Base-by-base conservation (phyloP, 805 yeast species). In the Sugiyamaella mastotermitis region DNA sequence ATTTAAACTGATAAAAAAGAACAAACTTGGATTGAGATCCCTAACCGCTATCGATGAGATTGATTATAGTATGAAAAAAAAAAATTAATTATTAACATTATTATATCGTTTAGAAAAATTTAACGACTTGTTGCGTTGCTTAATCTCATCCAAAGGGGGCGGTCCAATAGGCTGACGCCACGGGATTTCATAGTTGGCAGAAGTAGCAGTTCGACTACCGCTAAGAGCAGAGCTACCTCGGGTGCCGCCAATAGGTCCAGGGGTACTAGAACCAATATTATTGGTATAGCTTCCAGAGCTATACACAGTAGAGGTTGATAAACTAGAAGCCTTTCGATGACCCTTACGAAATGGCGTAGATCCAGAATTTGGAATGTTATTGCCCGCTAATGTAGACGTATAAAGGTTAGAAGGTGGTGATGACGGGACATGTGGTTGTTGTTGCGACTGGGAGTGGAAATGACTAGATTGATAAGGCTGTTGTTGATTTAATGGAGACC, bases 161-260 rank as follows among this genome's bases (percentile, higher is more conserved):
- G 62, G 62, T 5, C 61, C 59, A 24, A 44, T 10, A 13, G 62
- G 62, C 45, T 57, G 62, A 8, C 62, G 47, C 22, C 45, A 26
- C 19, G 63, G 63, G 6, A 48, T 37, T 35, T 45, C 45, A 24
- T 39, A 41, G 19, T 51, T 50, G 31, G 40, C 33, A 3, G 42
- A 21, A 4, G 31, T 9, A 5, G 29, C 35, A 11, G 22, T 22
- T 6, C 30, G 32, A 9, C 23, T 31, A 10, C 30, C 13, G 24
- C 26, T 13, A 25, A 31, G 31, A 4, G 41, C 41, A 16, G 38
- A 23, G 13, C 37, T 30, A n/a, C 21, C 29, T 10, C 39, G 15
- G 11, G 16, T 26, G 8, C 31, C 32, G 3, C 43, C 42, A 19
- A 37, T 37, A 20, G 37, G 30, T 27, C 33, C 40, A 8, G 33